Evolutionary conservation across 2,329 filamentous ascomycete species (phyloP).

Genomic region (Penicillium oxalicum): DNA sequence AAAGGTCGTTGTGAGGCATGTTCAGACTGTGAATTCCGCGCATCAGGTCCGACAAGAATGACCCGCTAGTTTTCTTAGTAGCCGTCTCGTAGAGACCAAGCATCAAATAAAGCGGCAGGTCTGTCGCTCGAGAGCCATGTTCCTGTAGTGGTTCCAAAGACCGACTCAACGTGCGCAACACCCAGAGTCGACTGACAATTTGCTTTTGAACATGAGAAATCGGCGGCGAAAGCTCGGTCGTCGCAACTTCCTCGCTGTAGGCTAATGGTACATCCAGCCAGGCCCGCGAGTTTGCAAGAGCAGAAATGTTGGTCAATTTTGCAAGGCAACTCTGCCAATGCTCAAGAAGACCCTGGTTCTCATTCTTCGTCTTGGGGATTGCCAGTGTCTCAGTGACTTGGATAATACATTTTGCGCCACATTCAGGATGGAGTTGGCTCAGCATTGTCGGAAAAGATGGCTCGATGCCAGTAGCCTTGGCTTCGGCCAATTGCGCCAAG

Average conservation of each 20-base stretch:
- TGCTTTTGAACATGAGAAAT: conserved; percentile 18
- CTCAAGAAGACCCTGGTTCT: conserved; percentile 19
- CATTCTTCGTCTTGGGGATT: conserved; percentile 15
- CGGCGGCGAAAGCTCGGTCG: not conserved
- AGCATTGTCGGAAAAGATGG: conserved; percentile 19
- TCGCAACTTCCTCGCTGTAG: not conserved
- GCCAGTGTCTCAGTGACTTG: conserved; percentile 29
- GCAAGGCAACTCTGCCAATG: conserved; percentile 28
- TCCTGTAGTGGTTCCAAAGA: conserved; percentile 19
- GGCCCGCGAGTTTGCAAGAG: conserved; percentile 18
- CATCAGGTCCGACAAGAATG: conserved; percentile 25
- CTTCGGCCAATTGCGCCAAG: conserved; percentile 19
- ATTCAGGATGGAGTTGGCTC: conserved; percentile 19
- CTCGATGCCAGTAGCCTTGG: conserved; percentile 4
- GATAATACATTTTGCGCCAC: conserved; percentile 25
- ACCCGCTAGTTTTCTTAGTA: conserved; percentile 9
- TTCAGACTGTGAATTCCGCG: conserved; percentile 24
- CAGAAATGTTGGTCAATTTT: conserved; percentile 14
- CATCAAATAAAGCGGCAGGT: conserved; percentile 19
- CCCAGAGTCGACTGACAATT: conserved; percentile 32
- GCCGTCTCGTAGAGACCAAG: conserved; percentile 26
- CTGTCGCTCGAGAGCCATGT: conserved; percentile 13
- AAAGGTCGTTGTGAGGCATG: conserved; percentile 27
- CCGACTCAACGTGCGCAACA: conserved; percentile 23
- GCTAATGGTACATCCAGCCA: conserved; percentile 24